Evolutionary conservation across 1,139 yeast genomes (phyloP).

Genomic region (Blastobotrys elegans): DNA sequence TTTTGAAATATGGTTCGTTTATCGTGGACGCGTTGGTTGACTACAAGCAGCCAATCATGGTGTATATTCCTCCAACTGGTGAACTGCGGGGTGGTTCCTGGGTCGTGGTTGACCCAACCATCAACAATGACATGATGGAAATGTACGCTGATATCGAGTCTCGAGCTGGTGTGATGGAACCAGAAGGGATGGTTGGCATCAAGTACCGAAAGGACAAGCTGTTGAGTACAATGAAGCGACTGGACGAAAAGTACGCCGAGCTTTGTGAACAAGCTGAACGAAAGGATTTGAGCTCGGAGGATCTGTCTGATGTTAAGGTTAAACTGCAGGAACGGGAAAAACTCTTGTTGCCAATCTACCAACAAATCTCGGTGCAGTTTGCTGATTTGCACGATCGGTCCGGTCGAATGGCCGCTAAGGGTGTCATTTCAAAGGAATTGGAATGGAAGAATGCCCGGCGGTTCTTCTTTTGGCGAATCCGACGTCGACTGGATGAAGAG

Average conservation of each 20-base stretch:
- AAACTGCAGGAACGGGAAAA: constrained; percentile 76
- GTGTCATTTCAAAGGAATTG: constrained; percentile 77
- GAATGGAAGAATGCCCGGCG: constrained; percentile 88
- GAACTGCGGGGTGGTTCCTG: constrained; percentile 99
- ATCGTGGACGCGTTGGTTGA: constrained; percentile 96
- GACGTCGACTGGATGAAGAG: constrained; percentile 93
- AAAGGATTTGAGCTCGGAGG: constrained; percentile 53
- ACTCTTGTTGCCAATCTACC: constrained; percentile 76
- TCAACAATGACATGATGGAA: constrained; percentile 96
- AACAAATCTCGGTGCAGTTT: constrained; percentile 89
- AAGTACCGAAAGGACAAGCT: constrained; percentile 93
- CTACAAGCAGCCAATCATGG: constrained; percentile 93
- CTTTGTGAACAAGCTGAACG: constrained; percentile 54
- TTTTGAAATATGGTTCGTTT: constrained; percentile 90
- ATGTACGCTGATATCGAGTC: constrained; percentile 97
- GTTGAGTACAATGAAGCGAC: constrained; percentile 81
- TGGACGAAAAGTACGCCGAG: constrained; percentile 69
- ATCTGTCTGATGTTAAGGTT: constrained; percentile 58
- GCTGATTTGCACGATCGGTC: constrained; percentile 98
- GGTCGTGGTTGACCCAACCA: constrained; percentile 99
- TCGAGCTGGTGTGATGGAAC: constrained; percentile 98
- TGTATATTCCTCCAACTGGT: constrained; percentile 96
- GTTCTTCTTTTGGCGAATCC: constrained; percentile 97
- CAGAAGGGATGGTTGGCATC: constrained; percentile 98
- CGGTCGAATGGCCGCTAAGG: constrained; percentile 95